A percentile compares a stretch with the other conserved stretches of the same genome.
Evolutionary conservation across 1,284 basidiomycete genomes (phyloP).

Genomic region (Trichosporon sp.): DNA sequence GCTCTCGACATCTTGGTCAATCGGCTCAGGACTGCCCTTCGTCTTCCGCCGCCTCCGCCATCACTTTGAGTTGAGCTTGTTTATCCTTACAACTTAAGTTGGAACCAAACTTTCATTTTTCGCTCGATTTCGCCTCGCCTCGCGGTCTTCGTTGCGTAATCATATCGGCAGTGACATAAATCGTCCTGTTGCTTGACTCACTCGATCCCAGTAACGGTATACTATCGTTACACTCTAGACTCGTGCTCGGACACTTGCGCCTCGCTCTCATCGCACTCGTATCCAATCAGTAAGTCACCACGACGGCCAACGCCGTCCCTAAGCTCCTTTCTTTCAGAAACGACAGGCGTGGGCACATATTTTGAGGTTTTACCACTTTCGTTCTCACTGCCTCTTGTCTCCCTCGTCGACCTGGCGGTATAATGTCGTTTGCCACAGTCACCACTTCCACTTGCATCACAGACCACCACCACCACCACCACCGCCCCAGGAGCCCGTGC

Average conservation of each 20-base stretch:
- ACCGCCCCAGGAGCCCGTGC: not conserved
- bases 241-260: not conserved
- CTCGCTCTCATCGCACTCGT: not conserved
- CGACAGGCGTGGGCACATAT: not conserved
- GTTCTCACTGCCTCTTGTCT: not conserved
- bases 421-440: not conserved
- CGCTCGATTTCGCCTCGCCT: not conserved
- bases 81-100: not conserved
- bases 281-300: not conserved
- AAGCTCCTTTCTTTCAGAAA: not conserved
- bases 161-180: conserved; percentile 4
- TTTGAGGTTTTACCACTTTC: not conserved
- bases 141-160: conserved; percentile 2
- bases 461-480: not conserved
- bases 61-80: conserved; percentile 1
- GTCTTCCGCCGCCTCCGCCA: not conserved
- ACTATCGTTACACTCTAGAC: not conserved
- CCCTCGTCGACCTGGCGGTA: not conserved
- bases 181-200: not conserved
- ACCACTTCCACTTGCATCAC: not conserved
- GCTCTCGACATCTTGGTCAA: not conserved
- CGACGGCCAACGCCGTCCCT: not conserved
- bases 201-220: conserved; percentile 2
- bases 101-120: not conserved
- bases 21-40: not conserved